A percentile compares a stretch with the other conserved stretches of the same genome.
Evolutionary conservation across 106 monocot genomes (phyloP).

Genomic region (Dendrobium chrysotoxum): DNA sequence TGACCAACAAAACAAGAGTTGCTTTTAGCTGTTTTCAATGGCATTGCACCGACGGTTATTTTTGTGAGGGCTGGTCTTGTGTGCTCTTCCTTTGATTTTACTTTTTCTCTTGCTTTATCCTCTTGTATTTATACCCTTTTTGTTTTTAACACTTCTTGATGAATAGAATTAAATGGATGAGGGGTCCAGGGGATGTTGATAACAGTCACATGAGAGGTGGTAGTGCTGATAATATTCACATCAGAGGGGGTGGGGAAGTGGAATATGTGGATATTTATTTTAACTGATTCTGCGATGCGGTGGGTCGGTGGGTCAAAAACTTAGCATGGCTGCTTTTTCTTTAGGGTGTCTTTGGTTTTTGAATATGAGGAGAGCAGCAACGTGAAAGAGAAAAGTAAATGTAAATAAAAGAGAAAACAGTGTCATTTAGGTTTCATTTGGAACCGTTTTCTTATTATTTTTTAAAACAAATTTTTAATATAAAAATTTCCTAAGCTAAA

Average conservation of each 20-base stretch:
- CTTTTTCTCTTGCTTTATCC: background rate
- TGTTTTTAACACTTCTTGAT: background rate
- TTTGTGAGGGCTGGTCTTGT: too few species aligned
- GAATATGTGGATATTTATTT: background rate
- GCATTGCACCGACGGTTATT: too few species aligned
- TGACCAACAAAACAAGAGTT: too few species aligned
- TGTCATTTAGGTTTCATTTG: too few species aligned
- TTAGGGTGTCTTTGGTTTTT: background rate
- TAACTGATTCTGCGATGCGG: background rate
- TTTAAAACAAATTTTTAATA: too few species aligned
- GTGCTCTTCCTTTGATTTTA: background rate
- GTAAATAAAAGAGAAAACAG: too few species aligned
- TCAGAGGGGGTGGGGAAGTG: background rate
- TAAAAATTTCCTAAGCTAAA: too few species aligned
- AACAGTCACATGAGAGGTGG: background rate
- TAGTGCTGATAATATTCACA: background rate
- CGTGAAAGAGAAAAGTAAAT: background rate
- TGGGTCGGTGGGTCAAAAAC: background rate
- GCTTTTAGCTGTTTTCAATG: too few species aligned
- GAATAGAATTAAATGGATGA: background rate
- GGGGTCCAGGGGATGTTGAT: background rate
- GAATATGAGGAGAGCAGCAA: background rate
- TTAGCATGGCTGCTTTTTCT: background rate
- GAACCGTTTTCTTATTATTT: too few species aligned
- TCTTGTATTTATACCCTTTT: too few species aligned